Evolutionary conservation across 2,329 filamentous ascomycete genomes (phyloP), one percentile per base, ranked within the genome.

Genomic region (Trichoderma sp.): DNA sequence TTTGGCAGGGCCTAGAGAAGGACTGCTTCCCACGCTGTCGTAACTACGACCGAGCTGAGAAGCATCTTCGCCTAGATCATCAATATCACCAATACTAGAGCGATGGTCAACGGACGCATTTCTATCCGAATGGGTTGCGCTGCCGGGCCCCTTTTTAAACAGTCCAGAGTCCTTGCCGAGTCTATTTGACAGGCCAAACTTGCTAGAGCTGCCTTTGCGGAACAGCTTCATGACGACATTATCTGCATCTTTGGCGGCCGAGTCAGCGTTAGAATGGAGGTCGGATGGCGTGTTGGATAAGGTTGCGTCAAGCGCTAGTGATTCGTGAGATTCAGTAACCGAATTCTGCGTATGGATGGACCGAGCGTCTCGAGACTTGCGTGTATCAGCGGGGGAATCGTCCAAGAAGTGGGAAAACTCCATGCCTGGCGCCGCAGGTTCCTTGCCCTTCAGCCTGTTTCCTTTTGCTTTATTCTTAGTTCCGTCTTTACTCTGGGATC

Each of bases 161-260:
- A 87, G 77, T 11, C 80, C 77, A 32, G 83, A 83, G 58, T 86
- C 84, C 74, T 87, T 90, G 63, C 83, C 82, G 24, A 86, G 74
- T 69, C 86, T 77, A 59, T 86, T 87, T 14, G 87, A 84, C 69
- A 90, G 80, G 76, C 86, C 87, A 76, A 90, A 90, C 79, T 90
- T 90, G 77, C 86, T 84, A 7, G 87, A 88, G 76, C 87, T 89
- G 60, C 88, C 86, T 79, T 90, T 90, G 37, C 88, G 86, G 68
- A 90, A 85, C 59, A 90, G 81, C 76, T 89, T 86, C 75, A 84
- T 81, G 72, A 89, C 80, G 66, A 87, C 86, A 71, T 87, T 87
- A 64, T 88, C 86, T 71, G 83, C 80, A 68, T 88, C 82, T 73
- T 85, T 86, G 34, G 77, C 70, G 39, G 78, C 79, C 3, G 78